Evolutionary conservation across 1,139 yeast species (phyloP), one percentile per base, ranked within the genome.

Genomic region (Taphrina confusa): DNA sequence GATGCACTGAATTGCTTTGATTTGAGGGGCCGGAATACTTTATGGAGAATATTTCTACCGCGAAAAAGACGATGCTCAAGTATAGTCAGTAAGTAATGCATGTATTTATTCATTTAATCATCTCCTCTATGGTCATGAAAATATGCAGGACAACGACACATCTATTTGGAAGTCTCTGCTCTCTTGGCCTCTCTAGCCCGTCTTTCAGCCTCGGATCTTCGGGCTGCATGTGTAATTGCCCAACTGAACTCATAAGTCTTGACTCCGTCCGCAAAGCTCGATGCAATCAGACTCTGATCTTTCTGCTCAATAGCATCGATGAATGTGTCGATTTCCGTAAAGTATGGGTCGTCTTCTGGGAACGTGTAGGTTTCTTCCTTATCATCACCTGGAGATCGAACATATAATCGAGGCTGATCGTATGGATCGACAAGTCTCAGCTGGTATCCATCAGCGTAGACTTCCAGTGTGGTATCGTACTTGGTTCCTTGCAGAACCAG

Each of bases 401-500:
- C 67, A 46, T 59, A 65, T 14, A 66, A 51, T 14, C 61, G 57
- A 9, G 68, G 68, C 28, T 31, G 47, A 20, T 64, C 63, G 57
- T 66, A 66, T 11, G 65, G 65, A 36, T 65, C 66, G 9, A 60
- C 61, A 16, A 66, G 62, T 27, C 68, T 64, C 46, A 66, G 34
- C 52, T 66, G 68, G 51, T 65, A 65, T 22, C 68, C 68, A 39
- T 65, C 66, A 9, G 67, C 66, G 39, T 61, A 64, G 22, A 66
- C 65, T 39, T 65, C 63, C 18, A 66, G 60, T 37, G 65, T 66
- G 22, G 66, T 65, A 11, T 67, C 64, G 37, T 62, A 66, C 37
- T 65, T 61, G 20, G 62, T 61, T 4, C 68, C 68, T 34, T 66
- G 68, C 44, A 66, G 55, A 4, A 65, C 65, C 9, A 66, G 61